Conservation (phyloP, 2,329 filamentous ascomycete species). For the Nemania serpens region DNA sequence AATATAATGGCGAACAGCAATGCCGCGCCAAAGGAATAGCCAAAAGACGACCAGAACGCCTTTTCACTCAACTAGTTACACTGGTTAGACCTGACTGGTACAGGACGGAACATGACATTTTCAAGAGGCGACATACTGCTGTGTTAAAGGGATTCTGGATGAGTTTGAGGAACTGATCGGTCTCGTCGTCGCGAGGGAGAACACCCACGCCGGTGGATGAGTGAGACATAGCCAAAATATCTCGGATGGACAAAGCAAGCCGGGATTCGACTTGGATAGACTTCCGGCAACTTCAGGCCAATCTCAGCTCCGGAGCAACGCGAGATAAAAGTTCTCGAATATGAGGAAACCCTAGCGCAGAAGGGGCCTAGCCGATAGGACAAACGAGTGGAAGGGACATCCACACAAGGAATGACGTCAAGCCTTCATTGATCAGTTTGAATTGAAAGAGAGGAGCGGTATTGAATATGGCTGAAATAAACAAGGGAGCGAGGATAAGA, state of each 20-base stretch:
- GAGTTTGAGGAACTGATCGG: constrained; percentile 51
- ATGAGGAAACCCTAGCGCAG: not conserved
- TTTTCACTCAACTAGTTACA: constrained; percentile 22
- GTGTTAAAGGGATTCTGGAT: constrained; percentile 54
- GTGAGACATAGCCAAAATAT: constrained; percentile 11
- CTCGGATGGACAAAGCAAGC: not conserved
- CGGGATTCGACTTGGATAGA: not conserved
- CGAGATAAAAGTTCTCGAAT: not conserved
- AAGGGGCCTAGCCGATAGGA: not conserved
- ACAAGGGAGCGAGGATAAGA: no score
- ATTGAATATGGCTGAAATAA: not conserved
- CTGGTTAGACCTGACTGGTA: not conserved
- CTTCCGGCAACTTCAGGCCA: not conserved
- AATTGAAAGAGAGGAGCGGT: constrained; percentile 2
- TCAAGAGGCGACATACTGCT: constrained; percentile 43
- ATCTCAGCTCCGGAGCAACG: not conserved
- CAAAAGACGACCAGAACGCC: constrained; percentile 72
- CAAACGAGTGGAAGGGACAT: not conserved
- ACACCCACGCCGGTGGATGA: constrained; percentile 4
- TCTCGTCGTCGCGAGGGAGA: constrained; percentile 17
- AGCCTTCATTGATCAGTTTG: constrained; percentile 20
- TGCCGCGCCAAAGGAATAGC: constrained; percentile 76
- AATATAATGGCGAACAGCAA: constrained; percentile 75
- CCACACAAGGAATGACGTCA: constrained; percentile 18
- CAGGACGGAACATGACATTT: no score